A percentile compares a stretch with the other conserved stretches of the same genome.
Conservation (phyloP, 1,139 yeast species). For the Geotrichum fermentans region DNA sequence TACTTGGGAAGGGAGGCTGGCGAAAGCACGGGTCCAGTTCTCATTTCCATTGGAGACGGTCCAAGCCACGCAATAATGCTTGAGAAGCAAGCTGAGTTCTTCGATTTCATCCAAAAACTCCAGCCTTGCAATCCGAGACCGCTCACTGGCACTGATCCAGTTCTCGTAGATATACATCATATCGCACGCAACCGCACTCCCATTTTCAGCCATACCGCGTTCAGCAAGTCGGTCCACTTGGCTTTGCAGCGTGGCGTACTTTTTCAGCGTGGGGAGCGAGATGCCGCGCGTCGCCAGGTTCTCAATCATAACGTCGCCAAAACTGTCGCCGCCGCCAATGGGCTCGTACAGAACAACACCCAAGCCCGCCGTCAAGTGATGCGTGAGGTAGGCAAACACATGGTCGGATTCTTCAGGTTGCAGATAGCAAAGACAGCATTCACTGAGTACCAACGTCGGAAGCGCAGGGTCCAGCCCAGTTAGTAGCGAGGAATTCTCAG, state of each 20-base stretch:
- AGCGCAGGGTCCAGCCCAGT: constrained; percentile 37
- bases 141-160: constrained; percentile 51
- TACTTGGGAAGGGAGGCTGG: constrained; percentile 8
- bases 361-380: constrained; percentile 21
- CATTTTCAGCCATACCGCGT: constrained; percentile 24
- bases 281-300: constrained; percentile 70
- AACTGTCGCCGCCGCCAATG: constrained; percentile 61
- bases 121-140: constrained; percentile 50
- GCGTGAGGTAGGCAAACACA: constrained; percentile 43
- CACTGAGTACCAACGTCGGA: constrained; percentile 77
- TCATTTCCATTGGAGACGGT: constrained; percentile 24
- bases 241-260: constrained; percentile 46
- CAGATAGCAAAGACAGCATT: constrained; percentile 84
- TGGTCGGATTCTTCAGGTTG: constrained; percentile 52
- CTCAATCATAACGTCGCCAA: constrained; percentile 76
- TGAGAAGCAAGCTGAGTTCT: constrained; percentile 66
- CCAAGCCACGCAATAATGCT: constrained; percentile 67
- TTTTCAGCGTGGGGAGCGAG: constrained; percentile 57
- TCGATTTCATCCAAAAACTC: constrained; percentile 89
- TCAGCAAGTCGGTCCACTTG: constrained; percentile 41
- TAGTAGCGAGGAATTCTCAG: constrained; percentile 20
- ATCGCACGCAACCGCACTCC: constrained; percentile 44
- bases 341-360: constrained; percentile 77
- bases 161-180: constrained; percentile 57
- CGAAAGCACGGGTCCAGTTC: constrained; percentile 6